Conservation (phyloP, 768 basidiomycete genomes). For the Epithele typhae region DNA sequence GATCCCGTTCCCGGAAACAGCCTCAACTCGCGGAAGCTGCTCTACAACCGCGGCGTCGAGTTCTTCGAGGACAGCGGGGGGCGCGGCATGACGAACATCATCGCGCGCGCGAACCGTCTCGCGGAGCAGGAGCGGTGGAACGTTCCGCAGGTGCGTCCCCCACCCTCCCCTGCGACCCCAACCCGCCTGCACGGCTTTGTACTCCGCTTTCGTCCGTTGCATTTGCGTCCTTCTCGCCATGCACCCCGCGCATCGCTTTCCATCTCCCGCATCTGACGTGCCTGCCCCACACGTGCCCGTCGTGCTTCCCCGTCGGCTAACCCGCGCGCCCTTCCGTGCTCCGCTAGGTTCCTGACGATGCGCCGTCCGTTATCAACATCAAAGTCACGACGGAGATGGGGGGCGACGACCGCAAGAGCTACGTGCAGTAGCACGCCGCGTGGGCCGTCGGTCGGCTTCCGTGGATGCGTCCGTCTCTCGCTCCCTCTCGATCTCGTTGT, state of each 20-base stretch:
- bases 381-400: not conserved
- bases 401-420: not conserved
- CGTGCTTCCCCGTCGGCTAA: not conserved
- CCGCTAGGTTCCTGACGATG: not conserved
- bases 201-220: no score
- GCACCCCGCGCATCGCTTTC: no score
- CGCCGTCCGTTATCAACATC: not conserved
- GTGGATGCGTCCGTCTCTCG: no score
- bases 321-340: not conserved
- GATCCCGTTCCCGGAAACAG: not conserved
- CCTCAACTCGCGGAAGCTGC: constrained; percentile 8
- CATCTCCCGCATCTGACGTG: no score
- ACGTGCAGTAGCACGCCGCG: no score
- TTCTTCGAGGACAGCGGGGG: constrained; percentile 1
- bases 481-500: no score
- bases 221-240: no score
- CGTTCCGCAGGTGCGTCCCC: constrained; percentile 2
- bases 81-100: not conserved
- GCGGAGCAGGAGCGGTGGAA: constrained; percentile 2
- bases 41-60: not conserved
- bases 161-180: no score
- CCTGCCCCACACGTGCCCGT: no score
- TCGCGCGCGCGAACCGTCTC: not conserved
- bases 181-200: no score
- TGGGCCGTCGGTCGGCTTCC: no score